phyloP scores from a whole-genome alignment of 2,329 filamentous ascomycete genomes.

The Aspergillus felis region DNA sequence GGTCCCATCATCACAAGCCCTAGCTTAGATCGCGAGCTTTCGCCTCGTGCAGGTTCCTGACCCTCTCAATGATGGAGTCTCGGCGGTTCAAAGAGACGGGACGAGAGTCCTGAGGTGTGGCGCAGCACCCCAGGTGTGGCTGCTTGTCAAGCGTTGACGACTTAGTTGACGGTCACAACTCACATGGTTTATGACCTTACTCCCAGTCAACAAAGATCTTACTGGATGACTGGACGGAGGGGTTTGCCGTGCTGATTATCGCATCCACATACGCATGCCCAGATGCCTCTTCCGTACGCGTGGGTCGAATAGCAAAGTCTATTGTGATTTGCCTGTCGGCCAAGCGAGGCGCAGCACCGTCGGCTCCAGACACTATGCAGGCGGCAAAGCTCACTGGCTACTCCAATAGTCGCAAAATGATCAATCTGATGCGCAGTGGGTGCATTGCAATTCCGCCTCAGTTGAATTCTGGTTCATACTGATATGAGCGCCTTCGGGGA shows the following conservation, averaged over 20 bases:
- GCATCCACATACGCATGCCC: not conserved
- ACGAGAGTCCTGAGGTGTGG: no score
- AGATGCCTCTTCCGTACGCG: not conserved
- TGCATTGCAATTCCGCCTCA: not conserved
- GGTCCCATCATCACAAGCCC: not conserved
- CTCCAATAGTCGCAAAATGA: not conserved
- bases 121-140: no score
- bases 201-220: not conserved
- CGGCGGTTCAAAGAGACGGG: no score
- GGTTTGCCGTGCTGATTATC: not conserved
- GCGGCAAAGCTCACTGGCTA: not conserved
- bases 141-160: no score
- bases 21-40: not conserved
- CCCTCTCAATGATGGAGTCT: not conserved
- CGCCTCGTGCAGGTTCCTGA: not conserved
- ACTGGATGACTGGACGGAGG: not conserved
- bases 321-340: not conserved
- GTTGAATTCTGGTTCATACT: not conserved
- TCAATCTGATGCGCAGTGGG: not conserved
- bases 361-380: not conserved
- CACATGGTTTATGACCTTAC: not conserved
- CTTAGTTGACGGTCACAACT: not conserved
- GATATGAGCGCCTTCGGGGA: not conserved
- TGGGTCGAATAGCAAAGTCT: not conserved
- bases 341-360: not conserved